These are phyloP conservation scores for Cyanidioschyzon merolae DNA, from an alignment of 23 red algal species.

Conservation along the genomic window DNA sequence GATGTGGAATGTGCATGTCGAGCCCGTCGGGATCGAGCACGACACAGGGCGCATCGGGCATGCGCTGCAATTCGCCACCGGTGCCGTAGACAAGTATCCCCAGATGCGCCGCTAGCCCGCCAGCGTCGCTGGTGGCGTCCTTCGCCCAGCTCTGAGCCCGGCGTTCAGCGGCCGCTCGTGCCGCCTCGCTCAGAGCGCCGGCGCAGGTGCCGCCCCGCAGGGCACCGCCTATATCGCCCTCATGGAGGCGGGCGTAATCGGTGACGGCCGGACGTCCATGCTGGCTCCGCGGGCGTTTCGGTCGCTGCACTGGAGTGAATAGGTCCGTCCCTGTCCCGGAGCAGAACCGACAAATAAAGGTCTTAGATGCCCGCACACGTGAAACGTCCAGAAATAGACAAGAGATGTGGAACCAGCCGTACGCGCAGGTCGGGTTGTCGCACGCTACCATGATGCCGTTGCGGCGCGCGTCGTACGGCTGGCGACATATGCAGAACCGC, in stretches of 20 bases:
- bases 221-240: conserved; percentile 5
- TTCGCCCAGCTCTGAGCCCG: background rate
- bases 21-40: background rate
- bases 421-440: background rate
- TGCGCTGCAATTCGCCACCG: background rate
- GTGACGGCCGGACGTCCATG: background rate
- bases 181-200: background rate
- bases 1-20: background rate
- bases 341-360: conserved; percentile 16
- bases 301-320: background rate
- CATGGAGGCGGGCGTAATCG: conserved; percentile 3
- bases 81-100: background rate
- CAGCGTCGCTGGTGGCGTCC: background rate
- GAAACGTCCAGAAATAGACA: conserved; percentile 8
- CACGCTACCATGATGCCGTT: conserved; percentile 1
- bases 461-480: conserved; percentile 1
- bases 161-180: background rate
- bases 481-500: conserved; percentile 12
- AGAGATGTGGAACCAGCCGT: conserved; percentile 9
- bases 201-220: background rate
- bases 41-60: background rate
- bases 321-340: background rate
- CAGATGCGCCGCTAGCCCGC: background rate
- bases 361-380: background rate
- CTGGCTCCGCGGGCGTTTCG: background rate